Percentiles rank a stretch among this genome's conserved stretches.
phyloP scores from a whole-genome alignment of 495 filamentous ascomycete genomes.

The Podospora comata region DNA sequence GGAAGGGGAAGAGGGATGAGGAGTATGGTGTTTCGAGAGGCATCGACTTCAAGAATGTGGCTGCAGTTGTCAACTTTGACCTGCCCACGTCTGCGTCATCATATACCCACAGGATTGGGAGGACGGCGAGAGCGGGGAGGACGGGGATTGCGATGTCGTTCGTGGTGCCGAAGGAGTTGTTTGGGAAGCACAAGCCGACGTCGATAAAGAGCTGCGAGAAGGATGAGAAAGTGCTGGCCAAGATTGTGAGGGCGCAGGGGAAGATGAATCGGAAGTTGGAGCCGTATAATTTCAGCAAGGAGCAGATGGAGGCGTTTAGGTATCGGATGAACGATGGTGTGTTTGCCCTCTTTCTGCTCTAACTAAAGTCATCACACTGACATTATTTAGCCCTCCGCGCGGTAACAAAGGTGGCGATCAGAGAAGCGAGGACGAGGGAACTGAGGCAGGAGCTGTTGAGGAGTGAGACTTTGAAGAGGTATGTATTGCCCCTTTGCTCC shows the following conservation, averaged over 20 bases:
- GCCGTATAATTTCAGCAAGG: slow-evolving; percentile 92
- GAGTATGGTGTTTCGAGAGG: slow-evolving; percentile 92
- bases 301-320: slow-evolving; percentile 84
- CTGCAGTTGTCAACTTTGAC: slow-evolving; percentile 95
- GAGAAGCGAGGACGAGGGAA: slow-evolving; percentile 85
- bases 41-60: slow-evolving; percentile 94
- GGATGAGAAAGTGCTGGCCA: slow-evolving; percentile 77
- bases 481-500: slow-evolving; percentile 2
- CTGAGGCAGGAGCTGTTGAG: slow-evolving; percentile 84
- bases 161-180: slow-evolving; percentile 74
- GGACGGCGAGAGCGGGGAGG: slow-evolving; percentile 86
- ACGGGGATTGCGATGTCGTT: slow-evolving; percentile 95
- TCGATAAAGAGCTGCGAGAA: slow-evolving; percentile 64
- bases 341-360: slow-evolving; percentile 1
- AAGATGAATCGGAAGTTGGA: slow-evolving; percentile 75
- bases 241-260: slow-evolving; percentile 66
- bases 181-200: slow-evolving; percentile 86
- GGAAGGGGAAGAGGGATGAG: slow-evolving; percentile 52
- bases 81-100: slow-evolving; percentile 83
- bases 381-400: slow-evolving; percentile 51
- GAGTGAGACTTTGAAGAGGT: slow-evolving; percentile 83
- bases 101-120: slow-evolving; percentile 90
- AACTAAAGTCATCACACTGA: background rate
- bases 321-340: slow-evolving; percentile 84
- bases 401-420: slow-evolving; percentile 76